These are phyloP conservation scores for Ceratocystis huliohia DNA, from an alignment of 2,329 filamentous ascomycete species.

Conservation along the genomic window DNA sequence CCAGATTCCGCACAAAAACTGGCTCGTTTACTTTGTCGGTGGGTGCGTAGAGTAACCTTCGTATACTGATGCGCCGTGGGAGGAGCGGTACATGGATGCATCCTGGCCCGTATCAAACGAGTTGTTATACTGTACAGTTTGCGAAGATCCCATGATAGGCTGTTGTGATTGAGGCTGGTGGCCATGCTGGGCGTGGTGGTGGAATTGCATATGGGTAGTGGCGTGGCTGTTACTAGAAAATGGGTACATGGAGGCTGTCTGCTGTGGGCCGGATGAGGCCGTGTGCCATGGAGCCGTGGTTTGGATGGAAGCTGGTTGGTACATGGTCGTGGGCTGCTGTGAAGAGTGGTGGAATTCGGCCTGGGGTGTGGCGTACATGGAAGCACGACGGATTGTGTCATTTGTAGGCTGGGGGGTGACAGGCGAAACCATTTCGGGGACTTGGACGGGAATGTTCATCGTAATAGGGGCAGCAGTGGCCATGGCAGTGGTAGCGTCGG, in stretches of 20 bases:
- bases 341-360: background rate
- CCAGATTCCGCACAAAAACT: background rate
- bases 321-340: constrained; percentile 2
- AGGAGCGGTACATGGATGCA: background rate
- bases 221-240: background rate
- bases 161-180: background rate
- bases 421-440: constrained; percentile 7
- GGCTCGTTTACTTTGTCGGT: background rate
- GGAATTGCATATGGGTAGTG: background rate
- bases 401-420: background rate
- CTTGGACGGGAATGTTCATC: background rate
- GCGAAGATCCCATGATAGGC: background rate
- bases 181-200: background rate
- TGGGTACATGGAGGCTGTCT: background rate
- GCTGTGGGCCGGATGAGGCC: background rate
- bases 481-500: background rate
- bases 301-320: background rate
- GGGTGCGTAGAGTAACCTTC: background rate
- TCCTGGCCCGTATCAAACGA: background rate
- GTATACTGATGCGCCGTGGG: background rate
- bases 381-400: background rate
- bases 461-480: background rate
- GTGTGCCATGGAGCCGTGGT: background rate
- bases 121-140: background rate
- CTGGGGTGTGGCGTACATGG: background rate